These are phyloP conservation scores for Asterophora parasitica DNA, from an alignment of 768 basidiomycete species.

Conservation along the genomic window DNA sequence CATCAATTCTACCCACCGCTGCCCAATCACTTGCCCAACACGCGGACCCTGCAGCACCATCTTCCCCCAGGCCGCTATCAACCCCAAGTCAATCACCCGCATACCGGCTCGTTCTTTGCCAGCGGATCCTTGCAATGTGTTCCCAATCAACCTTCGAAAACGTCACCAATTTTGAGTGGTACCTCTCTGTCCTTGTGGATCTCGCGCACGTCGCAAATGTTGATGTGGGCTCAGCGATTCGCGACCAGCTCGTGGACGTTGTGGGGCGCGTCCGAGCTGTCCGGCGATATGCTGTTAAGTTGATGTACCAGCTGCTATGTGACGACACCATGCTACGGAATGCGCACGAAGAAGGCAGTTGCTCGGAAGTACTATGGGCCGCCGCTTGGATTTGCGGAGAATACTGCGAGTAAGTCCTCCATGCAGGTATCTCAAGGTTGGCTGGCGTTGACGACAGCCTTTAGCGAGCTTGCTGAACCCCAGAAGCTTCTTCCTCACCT, in stretches of 20 bases:
- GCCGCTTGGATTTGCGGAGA: constrained; percentile 98
- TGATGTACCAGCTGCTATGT: constrained; percentile 76
- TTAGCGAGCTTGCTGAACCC: constrained; percentile 74
- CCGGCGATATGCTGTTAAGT: constrained; percentile 73
- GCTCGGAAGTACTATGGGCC: constrained; percentile 85
- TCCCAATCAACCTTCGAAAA: constrained; percentile 82
- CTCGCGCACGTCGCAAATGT: constrained; percentile 84
- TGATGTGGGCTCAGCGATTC: constrained; percentile 70
- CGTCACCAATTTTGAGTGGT: constrained; percentile 95
- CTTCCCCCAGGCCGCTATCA: constrained; percentile 27
- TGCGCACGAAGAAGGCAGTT: constrained; percentile 65
- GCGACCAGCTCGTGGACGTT: constrained; percentile 84
- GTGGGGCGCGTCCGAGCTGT: constrained; percentile 74
- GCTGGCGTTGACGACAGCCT: not conserved
- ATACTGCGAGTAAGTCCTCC: constrained; percentile 69
- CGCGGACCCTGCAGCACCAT: constrained; percentile 29
- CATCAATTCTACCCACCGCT: constrained; percentile 52
- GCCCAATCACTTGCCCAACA: constrained; percentile 50
- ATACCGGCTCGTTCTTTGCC: constrained; percentile 80
- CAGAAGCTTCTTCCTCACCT: constrained; percentile 70
- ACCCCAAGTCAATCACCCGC: constrained; percentile 71
- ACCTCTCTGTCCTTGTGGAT: constrained; percentile 90
- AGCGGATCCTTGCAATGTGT: constrained; percentile 82
- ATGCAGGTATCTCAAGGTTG: constrained; percentile 3
- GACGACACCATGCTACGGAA: constrained; percentile 73